Evolutionary conservation across 345 rosid species (phyloP).

Genomic region (Eucalyptus marginata): DNA sequence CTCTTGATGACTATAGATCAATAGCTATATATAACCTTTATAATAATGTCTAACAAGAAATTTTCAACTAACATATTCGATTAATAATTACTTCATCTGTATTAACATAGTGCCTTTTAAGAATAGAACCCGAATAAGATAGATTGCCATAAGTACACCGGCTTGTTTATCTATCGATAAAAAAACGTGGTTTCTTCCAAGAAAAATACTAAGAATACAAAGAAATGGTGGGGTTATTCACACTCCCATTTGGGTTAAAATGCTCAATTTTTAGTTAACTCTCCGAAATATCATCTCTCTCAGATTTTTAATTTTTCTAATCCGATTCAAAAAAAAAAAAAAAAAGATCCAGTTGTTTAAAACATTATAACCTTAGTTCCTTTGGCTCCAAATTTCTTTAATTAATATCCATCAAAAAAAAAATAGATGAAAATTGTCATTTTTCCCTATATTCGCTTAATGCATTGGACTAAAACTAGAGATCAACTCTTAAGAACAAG

Average conservation of each 20-base stretch:
- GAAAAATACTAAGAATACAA: neutral
- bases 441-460: no score
- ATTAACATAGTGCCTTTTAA: neutral
- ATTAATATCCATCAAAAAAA: neutral
- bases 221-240: no score
- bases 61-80: neutral
- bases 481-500: neutral
- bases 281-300: no score
- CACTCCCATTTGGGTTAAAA: no score
- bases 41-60: neutral
- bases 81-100: neutral
- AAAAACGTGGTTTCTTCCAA: neutral
- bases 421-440: neutral
- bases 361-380: no score
- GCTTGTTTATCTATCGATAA: neutral
- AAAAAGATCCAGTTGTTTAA: no score
- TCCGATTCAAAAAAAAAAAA: no score
- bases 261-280: no score
- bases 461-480: neutral
- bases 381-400: neutral
- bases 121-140: neutral
- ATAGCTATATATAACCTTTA: neutral
- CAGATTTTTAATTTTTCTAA: neutral
- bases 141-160: neutral
- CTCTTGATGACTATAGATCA: neutral